These are phyloP conservation scores for Striga asiatica DNA, from an alignment of 257 asterid species.

Conservation along the genomic window DNA sequence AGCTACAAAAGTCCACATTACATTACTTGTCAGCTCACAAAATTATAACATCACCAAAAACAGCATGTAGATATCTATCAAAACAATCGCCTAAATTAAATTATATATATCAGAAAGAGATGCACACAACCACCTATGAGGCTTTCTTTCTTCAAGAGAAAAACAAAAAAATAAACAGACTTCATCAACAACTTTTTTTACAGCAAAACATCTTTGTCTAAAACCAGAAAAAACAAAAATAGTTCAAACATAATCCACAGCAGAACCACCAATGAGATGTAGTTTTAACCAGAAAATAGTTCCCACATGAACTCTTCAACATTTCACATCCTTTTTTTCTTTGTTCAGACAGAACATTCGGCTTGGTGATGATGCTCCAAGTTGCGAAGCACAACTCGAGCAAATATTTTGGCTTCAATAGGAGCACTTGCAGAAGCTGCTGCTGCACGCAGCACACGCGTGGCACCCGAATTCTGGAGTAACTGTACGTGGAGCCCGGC, in stretches of 20 bases:
- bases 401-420: constrained; percentile 59
- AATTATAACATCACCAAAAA: no score
- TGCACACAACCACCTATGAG: no score
- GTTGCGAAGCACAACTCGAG: constrained; percentile 60
- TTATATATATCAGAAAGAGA: no score
- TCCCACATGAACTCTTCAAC: background rate
- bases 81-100: no score
- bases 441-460: constrained; percentile 61
- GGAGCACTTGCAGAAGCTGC: constrained; percentile 72
- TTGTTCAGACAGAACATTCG: constrained; percentile 20
- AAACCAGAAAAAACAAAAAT: background rate
- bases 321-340: no score
- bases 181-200: constrained; percentile 18
- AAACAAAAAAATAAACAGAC: constrained; percentile 3
- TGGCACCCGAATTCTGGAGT: constrained; percentile 59
- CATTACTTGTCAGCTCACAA: no score
- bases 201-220: no score
- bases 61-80: no score
- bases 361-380: constrained; percentile 50
- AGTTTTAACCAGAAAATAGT: background rate
- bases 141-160: constrained; percentile 11
- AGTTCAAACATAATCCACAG: constrained; percentile 1
- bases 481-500: constrained; percentile 57
- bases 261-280: no score
- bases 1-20: no score